Conservation (phyloP, 257 asterid species). For the Linaria vulgaris region DNA sequence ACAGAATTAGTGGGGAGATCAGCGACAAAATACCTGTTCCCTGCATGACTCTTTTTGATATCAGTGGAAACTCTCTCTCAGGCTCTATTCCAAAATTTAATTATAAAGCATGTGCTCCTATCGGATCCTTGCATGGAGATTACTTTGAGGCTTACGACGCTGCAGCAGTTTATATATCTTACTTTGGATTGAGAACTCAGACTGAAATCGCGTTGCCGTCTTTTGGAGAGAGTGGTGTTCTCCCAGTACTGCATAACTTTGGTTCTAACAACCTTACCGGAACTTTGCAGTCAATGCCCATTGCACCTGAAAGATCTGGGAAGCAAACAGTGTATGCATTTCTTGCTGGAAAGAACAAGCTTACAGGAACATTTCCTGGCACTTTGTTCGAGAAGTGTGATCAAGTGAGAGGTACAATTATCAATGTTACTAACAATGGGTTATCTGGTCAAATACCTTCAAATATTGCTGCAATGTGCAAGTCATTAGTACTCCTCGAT, state of each 20-base stretch:
- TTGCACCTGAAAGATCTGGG: conserved; percentile 54
- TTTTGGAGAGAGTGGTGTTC: conserved; percentile 40
- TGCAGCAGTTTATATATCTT: conserved; percentile 55
- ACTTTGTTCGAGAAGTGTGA: conserved; percentile 62
- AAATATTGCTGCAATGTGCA: conserved; percentile 53
- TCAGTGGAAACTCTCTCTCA: conserved; percentile 63
- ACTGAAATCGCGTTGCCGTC: conserved; percentile 41
- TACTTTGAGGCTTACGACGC: conserved; percentile 40
- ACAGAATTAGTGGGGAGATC: conserved; percentile 66
- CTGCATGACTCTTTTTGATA: conserved; percentile 78
- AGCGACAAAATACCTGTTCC: conserved; percentile 66
- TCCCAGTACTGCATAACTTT: conserved; percentile 61
- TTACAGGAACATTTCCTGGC: conserved; percentile 63
- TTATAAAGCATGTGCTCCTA: conserved; percentile 41
- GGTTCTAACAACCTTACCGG: conserved; percentile 72
- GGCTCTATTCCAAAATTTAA: conserved; percentile 74
- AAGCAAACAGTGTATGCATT: conserved; percentile 63
- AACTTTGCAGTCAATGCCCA: conserved; percentile 48
- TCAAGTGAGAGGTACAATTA: conserved; percentile 51
- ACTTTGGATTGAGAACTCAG: conserved; percentile 45
- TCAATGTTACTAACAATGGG: conserved; percentile 60
- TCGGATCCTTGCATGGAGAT: conserved; percentile 23
- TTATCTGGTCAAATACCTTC: conserved; percentile 66
- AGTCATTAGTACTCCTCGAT: conserved; percentile 56
- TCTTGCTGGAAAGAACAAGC: conserved; percentile 72